Base-by-base conservation (phyloP, 225 moss, liverwort and hornwort species). In the Bryoerythrophyllum caledonicum region DNA sequence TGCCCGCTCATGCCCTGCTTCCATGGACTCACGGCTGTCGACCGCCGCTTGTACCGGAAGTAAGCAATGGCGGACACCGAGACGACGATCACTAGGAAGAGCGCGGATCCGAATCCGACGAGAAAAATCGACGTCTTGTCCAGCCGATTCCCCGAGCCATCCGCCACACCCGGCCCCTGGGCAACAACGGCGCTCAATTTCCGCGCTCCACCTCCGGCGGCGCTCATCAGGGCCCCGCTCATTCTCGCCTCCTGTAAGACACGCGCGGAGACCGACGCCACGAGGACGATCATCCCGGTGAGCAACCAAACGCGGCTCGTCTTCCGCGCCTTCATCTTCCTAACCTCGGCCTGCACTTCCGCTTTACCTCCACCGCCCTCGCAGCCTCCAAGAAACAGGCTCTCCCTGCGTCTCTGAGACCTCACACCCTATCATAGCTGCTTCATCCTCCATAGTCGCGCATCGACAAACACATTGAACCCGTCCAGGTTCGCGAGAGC, bases 1-100 rank as follows among this genome's bases (percentile, higher is more conserved):
- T 88, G 85, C 68, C 89, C 82, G 24, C 90, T 90, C 80, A 96
- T 83, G 1, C 87, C 96, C 55, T 74, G 76, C 82, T 84, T 93
- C 96, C 96, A 96, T 3, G 85, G 81, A 0, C 85, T 74, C 56
- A 88, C 88, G 19, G 88, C 83, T 17, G 85, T 86, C 2, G 83
- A 71, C 4, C 83, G 80, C 2, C 85, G 72, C 62, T 74, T 85
- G 28, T 73, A 70, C 1, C 88, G 85, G 53, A 88, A 73, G 21
- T 85, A 86, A n/a, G 80, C 68, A 44, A 85, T 71, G 44, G 83
- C 80, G 10, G 78, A 13, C 12, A 78, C 46, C 34, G 85, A 72
- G 69, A 88, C 62, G 27, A 72, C 72, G 19, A 79, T 72, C 65
- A 85, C 74, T 4, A 88, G 21, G 8, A 88, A 14, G 12, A 88